phyloP scores from a whole-genome alignment of 805 yeast species.

The Candida hungchunana region DNA sequence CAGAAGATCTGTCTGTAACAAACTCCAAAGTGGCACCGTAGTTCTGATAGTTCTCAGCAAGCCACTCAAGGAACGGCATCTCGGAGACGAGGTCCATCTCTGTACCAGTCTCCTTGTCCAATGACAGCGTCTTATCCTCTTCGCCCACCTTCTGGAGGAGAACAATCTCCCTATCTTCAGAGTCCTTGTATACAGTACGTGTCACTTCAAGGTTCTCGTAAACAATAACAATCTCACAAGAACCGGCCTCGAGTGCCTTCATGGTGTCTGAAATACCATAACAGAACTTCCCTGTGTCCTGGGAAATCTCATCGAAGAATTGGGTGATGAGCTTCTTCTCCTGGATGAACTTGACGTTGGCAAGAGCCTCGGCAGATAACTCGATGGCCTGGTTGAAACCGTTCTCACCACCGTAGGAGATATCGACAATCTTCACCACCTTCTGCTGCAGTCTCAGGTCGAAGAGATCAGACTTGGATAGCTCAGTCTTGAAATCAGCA shows the following conservation, averaged over 20 bases:
- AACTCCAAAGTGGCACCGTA: constrained; percentile 96
- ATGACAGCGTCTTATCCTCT: constrained; percentile 67
- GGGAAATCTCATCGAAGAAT: constrained; percentile 96
- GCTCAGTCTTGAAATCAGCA: constrained; percentile 96
- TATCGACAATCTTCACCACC: constrained; percentile 89
- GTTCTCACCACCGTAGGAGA: constrained; percentile 98
- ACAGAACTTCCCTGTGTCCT: constrained; percentile 96
- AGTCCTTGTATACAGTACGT: constrained; percentile 79
- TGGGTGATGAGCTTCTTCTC: constrained; percentile 91
- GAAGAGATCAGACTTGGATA: constrained; percentile 88
- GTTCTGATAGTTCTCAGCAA: constrained; percentile 91
- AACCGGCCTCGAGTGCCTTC: constrained; percentile 94
- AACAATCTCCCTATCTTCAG: constrained; percentile 73
- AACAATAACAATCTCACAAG: constrained; percentile 89
- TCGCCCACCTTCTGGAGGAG: constrained; percentile 70
- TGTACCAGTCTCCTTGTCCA: constrained; percentile 81
- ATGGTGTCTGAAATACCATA: constrained; percentile 96
- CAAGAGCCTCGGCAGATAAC: constrained; percentile 91
- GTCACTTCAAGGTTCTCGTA: constrained; percentile 85
- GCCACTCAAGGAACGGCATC: constrained; percentile 89
- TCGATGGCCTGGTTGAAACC: constrained; percentile 99
- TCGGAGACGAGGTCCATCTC: constrained; percentile 91
- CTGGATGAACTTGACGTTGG: constrained; percentile 96
- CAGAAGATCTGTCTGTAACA: constrained; percentile 93
- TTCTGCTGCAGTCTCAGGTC: constrained; percentile 85